phyloP scores from a whole-genome alignment of 345 rosid species.

The Rubroshorea leprosula region DNA sequence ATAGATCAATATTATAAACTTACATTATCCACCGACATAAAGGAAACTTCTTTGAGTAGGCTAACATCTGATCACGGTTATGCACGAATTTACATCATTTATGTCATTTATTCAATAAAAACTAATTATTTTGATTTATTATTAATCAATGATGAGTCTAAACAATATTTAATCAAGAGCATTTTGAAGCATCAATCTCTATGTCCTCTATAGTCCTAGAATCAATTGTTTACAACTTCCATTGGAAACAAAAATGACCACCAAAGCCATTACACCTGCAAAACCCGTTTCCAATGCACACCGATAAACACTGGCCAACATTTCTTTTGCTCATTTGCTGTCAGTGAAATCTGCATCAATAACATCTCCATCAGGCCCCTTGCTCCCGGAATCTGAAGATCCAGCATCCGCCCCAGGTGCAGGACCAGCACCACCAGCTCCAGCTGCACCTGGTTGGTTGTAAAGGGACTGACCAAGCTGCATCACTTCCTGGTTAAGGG shows the following conservation, averaged over 20 bases:
- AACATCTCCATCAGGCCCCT: constrained; percentile 82
- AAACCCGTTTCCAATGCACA: constrained; percentile 17
- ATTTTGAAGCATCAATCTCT: background rate
- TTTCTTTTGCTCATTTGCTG: constrained; percentile 50
- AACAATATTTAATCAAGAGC: background rate
- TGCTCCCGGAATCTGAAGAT: constrained; percentile 44
- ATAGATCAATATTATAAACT: too few species aligned
- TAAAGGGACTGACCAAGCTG: constrained; percentile 87
- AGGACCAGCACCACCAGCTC: constrained; percentile 52
- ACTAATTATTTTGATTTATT: background rate
- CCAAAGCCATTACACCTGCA: constrained; percentile 5
- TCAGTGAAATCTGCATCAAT: constrained; percentile 90
- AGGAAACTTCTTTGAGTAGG: too few species aligned
- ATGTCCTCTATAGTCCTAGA: constrained; percentile 10
- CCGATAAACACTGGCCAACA: constrained; percentile 3
- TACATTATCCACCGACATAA: too few species aligned
- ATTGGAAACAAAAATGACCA: constrained; percentile 13
- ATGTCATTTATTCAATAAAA: too few species aligned
- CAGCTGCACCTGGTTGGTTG: constrained; percentile 75
- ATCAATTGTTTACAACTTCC: constrained; percentile 7
- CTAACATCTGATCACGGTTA: too few species aligned
- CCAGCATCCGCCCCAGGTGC: constrained; percentile 57
- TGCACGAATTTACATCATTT: too few species aligned
- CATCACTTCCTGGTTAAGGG: constrained; percentile 91
- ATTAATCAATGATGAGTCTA: too few species aligned